Percentiles rank a stretch among this genome's conserved stretches.
phyloP scores from a whole-genome alignment of 331 rosid genomes.

The Acacia concinna region DNA sequence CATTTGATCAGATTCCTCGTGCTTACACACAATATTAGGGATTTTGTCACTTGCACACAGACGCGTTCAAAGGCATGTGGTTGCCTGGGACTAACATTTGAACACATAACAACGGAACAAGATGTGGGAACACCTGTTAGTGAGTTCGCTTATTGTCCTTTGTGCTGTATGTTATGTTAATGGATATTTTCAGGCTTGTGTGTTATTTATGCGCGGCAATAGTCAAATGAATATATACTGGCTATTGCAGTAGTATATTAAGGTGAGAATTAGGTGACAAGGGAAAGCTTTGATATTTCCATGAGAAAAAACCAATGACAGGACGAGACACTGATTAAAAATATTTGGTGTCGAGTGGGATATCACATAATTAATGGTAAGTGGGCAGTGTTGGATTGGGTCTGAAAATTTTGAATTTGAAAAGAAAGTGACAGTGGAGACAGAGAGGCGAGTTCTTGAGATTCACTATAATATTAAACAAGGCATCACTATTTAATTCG shows the following conservation, averaged over 20 bases:
- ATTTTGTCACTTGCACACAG: neutral
- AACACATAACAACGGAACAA: neutral
- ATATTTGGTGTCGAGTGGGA: neutral
- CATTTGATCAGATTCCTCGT: neutral
- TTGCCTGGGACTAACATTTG: neutral
- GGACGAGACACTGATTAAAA: neutral
- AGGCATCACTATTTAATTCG: neutral
- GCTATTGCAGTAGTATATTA: neutral
- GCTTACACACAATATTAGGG: neutral
- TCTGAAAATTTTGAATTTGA: neutral
- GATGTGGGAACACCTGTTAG: neutral
- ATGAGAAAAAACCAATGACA: neutral
- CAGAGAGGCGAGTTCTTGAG: constrained; percentile 33
- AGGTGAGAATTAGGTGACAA: neutral
- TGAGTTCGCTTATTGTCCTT: neutral
- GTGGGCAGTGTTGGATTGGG: neutral
- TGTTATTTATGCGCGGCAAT: neutral
- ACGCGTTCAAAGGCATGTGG: neutral
- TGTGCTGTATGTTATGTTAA: neutral
- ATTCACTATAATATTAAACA: constrained; percentile 31
- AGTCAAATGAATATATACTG: neutral
- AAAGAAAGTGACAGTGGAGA: neutral
- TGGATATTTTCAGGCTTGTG: neutral
- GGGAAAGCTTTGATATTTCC: neutral
- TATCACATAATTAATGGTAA: neutral